Evolutionary conservation across 192 early-diverging fungal genomes (phyloP), one percentile per base, ranked within the genome.

Genomic region (Backusella luteola): DNA sequence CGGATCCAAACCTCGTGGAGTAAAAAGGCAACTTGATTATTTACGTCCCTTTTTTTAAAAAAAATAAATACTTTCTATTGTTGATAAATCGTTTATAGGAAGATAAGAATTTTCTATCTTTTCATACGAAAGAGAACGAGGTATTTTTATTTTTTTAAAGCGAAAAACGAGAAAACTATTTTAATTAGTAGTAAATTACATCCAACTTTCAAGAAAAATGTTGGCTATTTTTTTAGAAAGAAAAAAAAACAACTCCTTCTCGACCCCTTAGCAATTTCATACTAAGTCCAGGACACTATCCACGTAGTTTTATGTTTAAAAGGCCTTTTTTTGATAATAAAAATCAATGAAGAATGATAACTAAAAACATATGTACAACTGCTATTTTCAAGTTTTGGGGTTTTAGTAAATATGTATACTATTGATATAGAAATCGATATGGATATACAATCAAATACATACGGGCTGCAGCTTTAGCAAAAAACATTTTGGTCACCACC

Each of bases 21-120:
- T 23, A 59, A 59, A 59, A 59, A 59, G 56, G 56, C 56, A 59
- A 59, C 9, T 59, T 59, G 56, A 12, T 59, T 59, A 59, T 59
- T 59, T 59, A 7, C 21, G 1, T 26, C 21, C 21, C 8, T 56
- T 56, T 59, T 59, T 23, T 59, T 21, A n/a, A 11, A 3, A 32
- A 32, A 32, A 32, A 32, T 12, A 56, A 56, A 26, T 9, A n/a
- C 26, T 11, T 59, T 26, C 21, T 23, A 23, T 56, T 56, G 8
- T 29, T 11, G 8, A 26, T 59, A 59, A 59, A 0, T 59, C 21
- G 11, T 11, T 26, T n/a, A 59, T 23, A 56, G 9, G 2, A 56
- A 52, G 49, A 52, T 52, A 52, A 56, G 53, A 56, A 3, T n/a
- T 11, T 59, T 23, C 7, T 59, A 23, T 23, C 11, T 59, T 26